Conservation (phyloP, 2,329 filamentous ascomycete genomes). For the Piedraia hortae region DNA sequence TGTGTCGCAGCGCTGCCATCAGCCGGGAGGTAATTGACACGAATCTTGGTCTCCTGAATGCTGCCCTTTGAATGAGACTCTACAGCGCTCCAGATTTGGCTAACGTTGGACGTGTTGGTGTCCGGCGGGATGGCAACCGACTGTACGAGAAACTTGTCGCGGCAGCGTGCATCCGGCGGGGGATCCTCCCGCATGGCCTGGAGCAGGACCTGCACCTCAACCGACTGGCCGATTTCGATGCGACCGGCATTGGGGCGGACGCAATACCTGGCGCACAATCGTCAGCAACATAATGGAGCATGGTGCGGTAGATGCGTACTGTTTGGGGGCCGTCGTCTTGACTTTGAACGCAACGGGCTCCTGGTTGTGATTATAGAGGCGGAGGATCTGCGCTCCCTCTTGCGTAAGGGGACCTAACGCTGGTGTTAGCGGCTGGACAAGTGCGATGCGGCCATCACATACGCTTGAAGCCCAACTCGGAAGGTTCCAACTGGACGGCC, state of each 20-base stretch:
- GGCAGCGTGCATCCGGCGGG: slow-evolving; percentile 59
- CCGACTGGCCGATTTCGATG: slow-evolving; percentile 67
- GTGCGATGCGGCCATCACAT: slow-evolving; percentile 15
- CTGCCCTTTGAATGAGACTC: slow-evolving; percentile 46
- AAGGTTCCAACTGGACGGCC: slow-evolving; percentile 82
- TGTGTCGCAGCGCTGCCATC: slow-evolving; percentile 20
- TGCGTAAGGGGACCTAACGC: slow-evolving; percentile 32
- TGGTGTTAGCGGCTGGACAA: not conserved
- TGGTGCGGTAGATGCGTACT: slow-evolving; percentile 32
- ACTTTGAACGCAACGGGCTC: slow-evolving; percentile 46
- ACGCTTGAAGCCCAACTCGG: slow-evolving; percentile 87
- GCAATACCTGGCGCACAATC: slow-evolving; percentile 45
- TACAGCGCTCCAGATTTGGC: slow-evolving; percentile 51
- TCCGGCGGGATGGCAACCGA: slow-evolving; percentile 61
- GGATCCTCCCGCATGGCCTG: slow-evolving; percentile 97
- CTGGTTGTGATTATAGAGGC: slow-evolving; percentile 28
- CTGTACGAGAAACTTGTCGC: slow-evolving; percentile 94
- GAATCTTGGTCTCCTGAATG: slow-evolving; percentile 85
- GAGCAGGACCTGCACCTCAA: slow-evolving; percentile 89
- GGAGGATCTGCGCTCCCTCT: slow-evolving; percentile 34
- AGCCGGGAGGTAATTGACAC: slow-evolving; percentile 55
- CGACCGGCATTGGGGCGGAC: slow-evolving; percentile 90
- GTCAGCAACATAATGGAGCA: not conserved
- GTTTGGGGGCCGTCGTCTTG: slow-evolving; percentile 96
- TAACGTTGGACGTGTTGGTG: slow-evolving; percentile 57